Evolutionary conservation across 305 asterid genomes (phyloP), one percentile per base, ranked within the genome.

Genomic region (Galium porrigens): DNA sequence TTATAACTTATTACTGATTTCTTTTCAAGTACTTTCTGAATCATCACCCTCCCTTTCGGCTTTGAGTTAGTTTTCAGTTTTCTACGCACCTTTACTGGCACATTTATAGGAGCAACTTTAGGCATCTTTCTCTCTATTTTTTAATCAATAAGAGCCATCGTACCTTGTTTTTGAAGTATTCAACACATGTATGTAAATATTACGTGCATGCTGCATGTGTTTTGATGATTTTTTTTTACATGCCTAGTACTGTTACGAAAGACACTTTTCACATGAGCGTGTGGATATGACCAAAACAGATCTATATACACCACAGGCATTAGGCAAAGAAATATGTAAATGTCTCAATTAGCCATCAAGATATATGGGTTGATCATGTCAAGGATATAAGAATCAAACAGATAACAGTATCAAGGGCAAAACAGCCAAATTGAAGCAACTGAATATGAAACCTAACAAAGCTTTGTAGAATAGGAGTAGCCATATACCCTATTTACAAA

Each of bases 371-470:
- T n/a, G n/a, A n/a, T n/a, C n/a, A n/a, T n/a, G n/a, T n/a, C n/a
- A n/a, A n/a, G n/a, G n/a, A n/a, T n/a, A n/a, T n/a, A n/a, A 62
- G 44, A 15, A 3, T 36, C 55, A 17, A 33, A 27, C 36, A 62
- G 63, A n/a, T 22, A 68, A 8, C 11, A 14, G 41, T 3, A 34
- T 29, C 30, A 17, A 29, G n/a, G 29, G 33, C 41, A 36, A 10
- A 61, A 39, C 41, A 25, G 18, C 56, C 32, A 22, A 61, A 34
- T 12, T 56, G 18, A 11, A 56, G 61, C 7, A 25, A 29, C 37
- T 62, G 59, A 25, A 63, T 14, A 55, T 25, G 58, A 54, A 54
- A 32, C 61, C 25, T 34, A 58, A 68, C 39, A 63, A 20, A 70
- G 18, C 29, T 30, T 54, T 9, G 34, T 11, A n/a, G 18, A 69